Percentiles rank a stretch among this genome's conserved stretches.
Conservation (phyloP, 768 basidiomycete species). For the Panaeolus cyanescens region DNA sequence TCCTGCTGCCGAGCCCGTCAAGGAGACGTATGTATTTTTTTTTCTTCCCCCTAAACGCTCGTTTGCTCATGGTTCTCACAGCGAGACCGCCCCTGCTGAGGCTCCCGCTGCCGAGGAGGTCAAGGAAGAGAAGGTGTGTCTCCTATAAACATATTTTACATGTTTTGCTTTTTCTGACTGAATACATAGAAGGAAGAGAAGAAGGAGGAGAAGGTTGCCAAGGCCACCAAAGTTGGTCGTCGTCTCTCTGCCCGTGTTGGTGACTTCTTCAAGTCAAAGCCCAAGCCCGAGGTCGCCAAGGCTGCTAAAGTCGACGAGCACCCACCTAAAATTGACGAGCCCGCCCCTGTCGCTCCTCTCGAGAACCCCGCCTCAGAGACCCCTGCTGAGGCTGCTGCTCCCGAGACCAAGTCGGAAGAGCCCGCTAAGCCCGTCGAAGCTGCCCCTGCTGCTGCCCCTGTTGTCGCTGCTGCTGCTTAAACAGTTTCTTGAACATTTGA, state of each 20-base stretch:
- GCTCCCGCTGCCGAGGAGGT: constrained; percentile 49
- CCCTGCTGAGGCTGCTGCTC: constrained; percentile 29
- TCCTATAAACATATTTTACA: not conserved
- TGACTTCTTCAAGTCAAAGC: constrained; percentile 80
- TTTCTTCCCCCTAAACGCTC: not conserved
- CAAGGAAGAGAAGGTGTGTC: constrained; percentile 64
- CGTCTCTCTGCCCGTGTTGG: constrained; percentile 84
- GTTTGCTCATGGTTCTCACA: constrained; percentile 8
- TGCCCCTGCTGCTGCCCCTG: constrained; percentile 58
- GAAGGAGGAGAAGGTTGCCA: constrained; percentile 48
- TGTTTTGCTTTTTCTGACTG: not conserved
- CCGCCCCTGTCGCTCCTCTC: constrained; percentile 78
- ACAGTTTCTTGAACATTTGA: constrained; percentile 15
- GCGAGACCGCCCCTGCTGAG: constrained; percentile 41
- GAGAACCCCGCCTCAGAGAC: constrained; percentile 71
- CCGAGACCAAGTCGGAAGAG: constrained; percentile 42
- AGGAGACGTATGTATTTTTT: constrained; percentile 62
- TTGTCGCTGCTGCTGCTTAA: constrained; percentile 84
- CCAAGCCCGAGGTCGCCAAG: constrained; percentile 61
- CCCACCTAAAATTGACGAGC: constrained; percentile 88
- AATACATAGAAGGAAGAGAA: constrained; percentile 39
- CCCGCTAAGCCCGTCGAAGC: constrained; percentile 44
- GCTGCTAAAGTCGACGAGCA: constrained; percentile 88
- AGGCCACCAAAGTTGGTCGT: constrained; percentile 69
- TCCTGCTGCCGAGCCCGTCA: constrained; percentile 56